These are phyloP conservation scores for Plasmodium sp. DNA, from an alignment of 169 alveolate genomes.

Conservation along the genomic window DNA sequence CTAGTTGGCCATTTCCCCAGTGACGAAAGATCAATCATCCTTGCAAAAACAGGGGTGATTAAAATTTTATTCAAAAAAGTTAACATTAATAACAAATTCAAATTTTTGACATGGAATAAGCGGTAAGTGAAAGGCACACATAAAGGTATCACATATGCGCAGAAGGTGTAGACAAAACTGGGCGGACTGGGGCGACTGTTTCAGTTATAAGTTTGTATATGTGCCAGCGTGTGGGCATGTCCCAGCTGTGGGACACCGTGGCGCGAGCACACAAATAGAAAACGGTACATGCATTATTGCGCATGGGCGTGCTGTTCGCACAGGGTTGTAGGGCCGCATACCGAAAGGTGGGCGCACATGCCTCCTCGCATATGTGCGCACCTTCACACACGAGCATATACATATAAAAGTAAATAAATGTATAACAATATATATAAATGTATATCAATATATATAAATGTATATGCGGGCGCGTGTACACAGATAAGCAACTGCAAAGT, in stretches of 20 bases:
- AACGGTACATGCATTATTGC: neutral
- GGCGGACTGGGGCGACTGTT: neutral
- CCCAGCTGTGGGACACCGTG: neutral
- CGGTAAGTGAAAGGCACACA: neutral
- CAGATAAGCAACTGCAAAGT: neutral
- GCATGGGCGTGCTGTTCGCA: neutral
- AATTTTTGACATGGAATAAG: conserved; percentile 4
- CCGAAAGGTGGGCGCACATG: neutral
- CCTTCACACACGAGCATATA: neutral
- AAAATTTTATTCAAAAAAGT: neutral
- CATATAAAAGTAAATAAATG: neutral
- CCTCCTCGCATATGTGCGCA: neutral
- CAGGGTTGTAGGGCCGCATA: neutral
- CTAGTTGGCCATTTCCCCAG: neutral
- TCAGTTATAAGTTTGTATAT: neutral
- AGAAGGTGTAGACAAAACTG: neutral
- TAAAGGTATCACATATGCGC: neutral
- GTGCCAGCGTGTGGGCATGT: neutral
- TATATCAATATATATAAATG: no score
- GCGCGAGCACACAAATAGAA: neutral
- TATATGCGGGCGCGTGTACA: neutral
- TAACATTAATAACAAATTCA: neutral
- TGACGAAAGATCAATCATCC: neutral
- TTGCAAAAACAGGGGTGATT: neutral
- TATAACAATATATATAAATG: neutral